Base-by-base conservation (phyloP, 208 protist genomes). In the Trypanosoma scelopori region DNA sequence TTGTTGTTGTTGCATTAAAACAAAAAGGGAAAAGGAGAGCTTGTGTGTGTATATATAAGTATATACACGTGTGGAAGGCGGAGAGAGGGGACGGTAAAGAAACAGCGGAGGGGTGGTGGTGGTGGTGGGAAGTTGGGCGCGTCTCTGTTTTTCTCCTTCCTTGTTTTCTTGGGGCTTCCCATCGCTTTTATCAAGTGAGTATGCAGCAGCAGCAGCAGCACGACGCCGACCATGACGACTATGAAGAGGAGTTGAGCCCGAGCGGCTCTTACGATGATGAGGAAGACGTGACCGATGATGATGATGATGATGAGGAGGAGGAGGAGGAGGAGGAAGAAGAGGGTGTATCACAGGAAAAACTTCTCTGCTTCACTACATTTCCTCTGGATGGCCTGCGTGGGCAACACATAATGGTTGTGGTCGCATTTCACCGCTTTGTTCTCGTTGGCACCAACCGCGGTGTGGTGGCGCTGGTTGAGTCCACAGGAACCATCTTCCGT, bases 401-500 rank as follows among this genome's bases (percentile, higher is more conserved):
- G n/a, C 87, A 93, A 30, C 84, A 78, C 48, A 71, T 93, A 18
- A 87, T 89, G 74, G 65, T 72, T 3, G 59, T 82, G 0, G 71
- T 64, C 9, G 74, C 75, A 13, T 83, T 85, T 39, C 49, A 50
- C 1, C 65, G 78, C 0, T 77, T 80, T 42, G 55, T 90, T 47
- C 50, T 82, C 18, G 27, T 93, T 28, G 87, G 84, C 69, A 93
- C 87, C 12, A 93, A 90, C 60, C 79, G 89, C 53, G 87, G 87
- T 45, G 68, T 73, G 3, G 79, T 93, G 3, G 72, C 75, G 0
- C 58, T 89, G 2, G 60, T 89, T 9, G 74, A 86, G 27, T 5
- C 30, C 27, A 47, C 42, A 46, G 55, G 69, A n/a, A 18, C 48
- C 47, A 15, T 69, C 42, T 7, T 70, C 49, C 28, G 80, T 58